Percentiles rank a stretch among this genome's conserved stretches.
phyloP scores from a whole-genome alignment of 192 early-diverging fungal genomes.

The Backusella psychrophila region DNA sequence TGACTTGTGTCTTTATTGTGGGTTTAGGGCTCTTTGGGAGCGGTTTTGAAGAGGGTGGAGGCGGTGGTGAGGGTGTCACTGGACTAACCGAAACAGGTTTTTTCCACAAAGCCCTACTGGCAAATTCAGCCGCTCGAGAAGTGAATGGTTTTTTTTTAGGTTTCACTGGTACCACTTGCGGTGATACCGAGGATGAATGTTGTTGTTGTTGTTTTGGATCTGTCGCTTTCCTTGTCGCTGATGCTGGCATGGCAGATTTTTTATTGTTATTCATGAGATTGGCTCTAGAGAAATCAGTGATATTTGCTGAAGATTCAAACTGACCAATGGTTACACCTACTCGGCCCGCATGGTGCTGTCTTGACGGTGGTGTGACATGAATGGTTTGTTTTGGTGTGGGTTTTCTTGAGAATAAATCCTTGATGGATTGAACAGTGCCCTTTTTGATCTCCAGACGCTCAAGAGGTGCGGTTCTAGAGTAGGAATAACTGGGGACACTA shows the following conservation, averaged over 20 bases:
- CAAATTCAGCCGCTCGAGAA: conserved; percentile 10
- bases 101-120: conserved; percentile 13
- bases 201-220: not conserved
- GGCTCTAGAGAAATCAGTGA: not conserved
- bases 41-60: conserved; percentile 7
- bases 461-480: conserved; percentile 1
- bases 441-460: conserved; percentile 9
- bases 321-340: not conserved
- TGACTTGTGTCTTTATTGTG: conserved; percentile 7
- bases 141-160: not conserved
- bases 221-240: not conserved
- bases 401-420: conserved; percentile 15
- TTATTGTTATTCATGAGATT: not conserved
- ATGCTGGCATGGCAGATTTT: not conserved
- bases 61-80: not conserved
- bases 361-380: not conserved
- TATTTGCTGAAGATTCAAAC: not conserved
- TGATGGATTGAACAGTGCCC: conserved; percentile 20
- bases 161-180: not conserved
- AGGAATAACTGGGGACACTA: not conserved
- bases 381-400: not conserved
- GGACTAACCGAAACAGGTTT: not conserved
- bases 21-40: conserved; percentile 3
- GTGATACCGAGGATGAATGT: not conserved
- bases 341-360: not conserved